A percentile compares a stretch with the other conserved stretches of the same genome.
Evolutionary conservation across 192 early-diverging fungal species (phyloP).

Genomic region (Phycomyces blakesleeanus): DNA sequence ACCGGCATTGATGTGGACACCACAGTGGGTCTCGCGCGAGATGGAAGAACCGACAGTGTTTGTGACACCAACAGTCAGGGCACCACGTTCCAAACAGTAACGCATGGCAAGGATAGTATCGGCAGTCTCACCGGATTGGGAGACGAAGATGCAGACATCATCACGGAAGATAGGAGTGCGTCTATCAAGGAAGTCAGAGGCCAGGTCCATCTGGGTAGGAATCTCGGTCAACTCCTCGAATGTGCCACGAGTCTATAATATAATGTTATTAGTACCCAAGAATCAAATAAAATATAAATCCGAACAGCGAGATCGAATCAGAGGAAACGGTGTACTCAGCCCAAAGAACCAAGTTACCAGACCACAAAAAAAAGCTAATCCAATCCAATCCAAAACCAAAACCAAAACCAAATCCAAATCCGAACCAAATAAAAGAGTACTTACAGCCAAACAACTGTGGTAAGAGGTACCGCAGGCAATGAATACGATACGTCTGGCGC

Average conservation of each 20-base stretch:
- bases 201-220: slow-evolving; percentile 85
- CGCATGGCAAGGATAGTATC: slow-evolving; percentile 96
- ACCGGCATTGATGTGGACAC: slow-evolving; percentile 99
- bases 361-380: too few relatives aligned
- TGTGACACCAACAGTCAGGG: slow-evolving; percentile 93
- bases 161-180: slow-evolving; percentile 97
- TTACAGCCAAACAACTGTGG: slow-evolving; percentile 90
- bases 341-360: not conserved
- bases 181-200: slow-evolving; percentile 94
- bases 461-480: slow-evolving; percentile 95
- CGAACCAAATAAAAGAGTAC: too few relatives aligned
- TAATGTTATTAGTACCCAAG: too few relatives aligned
- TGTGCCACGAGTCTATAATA: slow-evolving; percentile 77
- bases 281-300: too few relatives aligned
- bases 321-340: not conserved
- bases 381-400: too few relatives aligned
- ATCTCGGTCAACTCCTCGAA: slow-evolving; percentile 99
- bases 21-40: slow-evolving; percentile 98
- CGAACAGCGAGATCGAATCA: not conserved
- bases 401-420: too few relatives aligned
- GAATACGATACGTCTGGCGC: slow-evolving; percentile 95
- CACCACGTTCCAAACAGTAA: slow-evolving; percentile 97
- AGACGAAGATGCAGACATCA: slow-evolving; percentile 98
- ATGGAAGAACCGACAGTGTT: slow-evolving; percentile 96
- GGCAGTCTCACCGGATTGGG: slow-evolving; percentile 97